Percentiles rank a stretch among this genome's conserved stretches.
phyloP scores from a whole-genome alignment of 495 filamentous ascomycete species.

The Cryomyces antarcticus region DNA sequence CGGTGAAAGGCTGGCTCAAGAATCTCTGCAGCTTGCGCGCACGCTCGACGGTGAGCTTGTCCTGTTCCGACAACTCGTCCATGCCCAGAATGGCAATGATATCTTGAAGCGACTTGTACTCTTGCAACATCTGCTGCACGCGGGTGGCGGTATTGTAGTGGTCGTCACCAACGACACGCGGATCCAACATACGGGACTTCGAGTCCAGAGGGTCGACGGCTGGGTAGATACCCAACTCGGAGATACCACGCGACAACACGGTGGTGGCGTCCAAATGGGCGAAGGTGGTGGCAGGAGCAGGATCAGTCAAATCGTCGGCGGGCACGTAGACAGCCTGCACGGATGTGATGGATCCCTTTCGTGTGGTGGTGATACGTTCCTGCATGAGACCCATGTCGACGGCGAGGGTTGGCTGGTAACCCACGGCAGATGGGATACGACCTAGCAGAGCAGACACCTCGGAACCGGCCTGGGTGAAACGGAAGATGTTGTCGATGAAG shows the following conservation, averaged over 20 bases:
- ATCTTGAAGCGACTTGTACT: constrained; percentile 99
- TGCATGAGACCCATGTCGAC: constrained; percentile 99
- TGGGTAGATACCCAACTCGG: constrained; percentile 99
- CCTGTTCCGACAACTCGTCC: constrained; percentile 96
- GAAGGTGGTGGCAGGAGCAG: constrained; percentile 97
- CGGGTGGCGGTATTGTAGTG: constrained; percentile 89
- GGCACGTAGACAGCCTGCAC: constrained; percentile 99
- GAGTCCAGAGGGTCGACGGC: constrained; percentile 98
- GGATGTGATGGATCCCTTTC: constrained; percentile 97
- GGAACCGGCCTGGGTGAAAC: constrained; percentile 99
- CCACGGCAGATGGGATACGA: constrained; percentile 99
- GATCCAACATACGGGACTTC: constrained; percentile 98
- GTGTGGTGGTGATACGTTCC: constrained; percentile 99
- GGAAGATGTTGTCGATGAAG: constrained; percentile 99
- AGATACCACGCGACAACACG: constrained; percentile 99
- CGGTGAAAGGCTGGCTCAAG: constrained; percentile 96
- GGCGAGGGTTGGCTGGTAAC: constrained; percentile 98
- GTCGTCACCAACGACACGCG: constrained; percentile 90
- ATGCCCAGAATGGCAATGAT: constrained; percentile 99
- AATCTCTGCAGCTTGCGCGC: constrained; percentile 99
- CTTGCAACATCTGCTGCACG: constrained; percentile 97
- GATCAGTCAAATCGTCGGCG: constrained; percentile 99
- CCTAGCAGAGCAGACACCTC: constrained; percentile 98
- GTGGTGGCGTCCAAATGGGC: constrained; percentile 99
- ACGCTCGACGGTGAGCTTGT: constrained; percentile 99